Base-by-base conservation (phyloP, 331 rosid species). In the Rosa hybrid region DNA sequence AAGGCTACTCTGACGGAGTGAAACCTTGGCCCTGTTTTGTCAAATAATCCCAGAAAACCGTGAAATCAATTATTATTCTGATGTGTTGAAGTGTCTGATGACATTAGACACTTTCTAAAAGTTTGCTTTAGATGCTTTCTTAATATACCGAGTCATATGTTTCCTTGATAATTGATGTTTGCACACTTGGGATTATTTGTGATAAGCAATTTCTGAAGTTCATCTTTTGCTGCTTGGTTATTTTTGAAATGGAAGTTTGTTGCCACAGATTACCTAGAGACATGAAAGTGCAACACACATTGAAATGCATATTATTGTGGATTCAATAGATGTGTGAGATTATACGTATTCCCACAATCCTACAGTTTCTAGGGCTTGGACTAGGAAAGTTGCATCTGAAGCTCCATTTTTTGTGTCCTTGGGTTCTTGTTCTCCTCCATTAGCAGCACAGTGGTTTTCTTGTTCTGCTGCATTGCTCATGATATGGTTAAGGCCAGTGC, bases 1-100 rank as follows among this genome's bases (percentile, higher is more conserved):
- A 90, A 96, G 78, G 88, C 91, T 12, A 83, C 96, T n/a, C 86
- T 96, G 25, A 86, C 98, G 4, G 97, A 88, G 88, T 96, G 91
- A 77, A 69, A 16, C 41, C 34, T 42, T 68, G 45, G 80, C 62
- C 9, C n/a, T 23, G n/a, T 54, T 83, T 60, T 73, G 10, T 56
- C 81, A 44, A 69, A 76, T 67, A 86, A 83, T 86, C 80, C 80
- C 11, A 20, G 68, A 10, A 51, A 62, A 6, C 39, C 6, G 18
- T 79, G 53, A 14, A n/a, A 23, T 68, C 78, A 76, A 78, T 60
- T 81, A 77, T 76, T 57, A 59, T 75, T 12, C 75, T 79, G 78
- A 48, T 82, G 80, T 82, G 42, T 64, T 80, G 70, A 77, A 78
- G 77, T 76, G 83, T 76, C 83, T 88, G 48, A 18, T 78, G 81